Evolutionary conservation across 805 yeast genomes (phyloP), one percentile per base, ranked within the genome.

Genomic region (Pichia manshurica): DNA sequence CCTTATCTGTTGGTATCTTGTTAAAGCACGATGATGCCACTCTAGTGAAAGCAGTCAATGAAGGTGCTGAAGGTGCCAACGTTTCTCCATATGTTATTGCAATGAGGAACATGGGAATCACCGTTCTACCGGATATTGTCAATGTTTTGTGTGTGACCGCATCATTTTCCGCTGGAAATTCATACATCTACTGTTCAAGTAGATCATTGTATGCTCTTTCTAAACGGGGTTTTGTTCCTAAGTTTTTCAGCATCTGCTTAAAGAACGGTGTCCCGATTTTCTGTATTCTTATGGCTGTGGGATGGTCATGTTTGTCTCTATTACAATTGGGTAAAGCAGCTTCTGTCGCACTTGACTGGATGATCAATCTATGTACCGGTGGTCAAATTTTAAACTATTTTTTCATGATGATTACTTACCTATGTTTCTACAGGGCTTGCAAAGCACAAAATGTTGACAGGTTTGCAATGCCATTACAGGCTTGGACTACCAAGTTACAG

Each of bases 61-160:
- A 74, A 17, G 75, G 82, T 35, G 75, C 80, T 43, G 83, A 90
- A 0, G 93, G 91, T 48, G 95, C 86, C 1, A 84, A 81, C 31
- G 79, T 87, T 6, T 81, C 89, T 16, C 93, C 96, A 0, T 87
- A 83, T 57, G 93, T 86, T 45, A 78, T 88, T 56, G 91, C 91
- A 2, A 87, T 88, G 88, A 73, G 72, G 47, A 78, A 81, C 52
- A 67, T 87, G 58, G 74, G 78, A 1, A 83, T 88, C 46, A 76
- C 69, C 29, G 82, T 76, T 0, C 69, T 87, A 42, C 95, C 95
- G 25, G 77, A 82, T 58, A 73, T 88, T 51, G 88, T 89, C 48
- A 89, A 89, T 64, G 95, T 79, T 1, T 77, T 87, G 28, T 73
- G 88, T 47, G 71, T 88, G 46, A 72, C 87, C 5, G 76, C 93